Conservation (phyloP, 78 protist species). For the Dictyostelium discoideum region DNA sequence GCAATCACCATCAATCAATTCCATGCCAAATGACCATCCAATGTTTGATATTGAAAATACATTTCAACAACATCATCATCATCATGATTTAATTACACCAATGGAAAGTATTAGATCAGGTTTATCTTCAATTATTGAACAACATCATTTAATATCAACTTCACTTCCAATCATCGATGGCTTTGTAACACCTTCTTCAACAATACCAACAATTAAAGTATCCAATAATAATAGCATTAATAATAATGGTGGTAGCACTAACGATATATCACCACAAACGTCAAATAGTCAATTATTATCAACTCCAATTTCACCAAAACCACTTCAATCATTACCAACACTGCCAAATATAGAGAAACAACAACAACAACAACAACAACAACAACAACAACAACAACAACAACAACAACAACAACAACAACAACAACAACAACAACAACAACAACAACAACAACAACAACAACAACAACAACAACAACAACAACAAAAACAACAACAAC, state of each 20-base stretch:
- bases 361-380: neutral
- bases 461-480: neutral
- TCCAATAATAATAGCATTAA: neutral
- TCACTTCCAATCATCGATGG: neutral
- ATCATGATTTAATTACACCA: neutral
- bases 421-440: neutral
- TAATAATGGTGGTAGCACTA: neutral
- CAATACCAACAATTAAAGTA: neutral
- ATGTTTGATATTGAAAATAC: constrained; percentile 20
- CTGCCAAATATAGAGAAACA: neutral
- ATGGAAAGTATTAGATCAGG: constrained; percentile 11
- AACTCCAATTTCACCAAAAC: neutral
- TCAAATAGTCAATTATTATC: neutral
- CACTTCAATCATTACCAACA: neutral
- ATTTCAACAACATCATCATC: neutral
- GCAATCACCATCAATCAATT: neutral
- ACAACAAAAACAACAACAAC: neutral
- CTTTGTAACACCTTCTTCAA: neutral
- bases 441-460: neutral
- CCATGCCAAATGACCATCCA: neutral
- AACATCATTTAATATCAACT: neutral
- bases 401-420: neutral
- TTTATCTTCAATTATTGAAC: neutral
- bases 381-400: neutral
- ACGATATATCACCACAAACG: neutral